Base-by-base conservation (phyloP, 305 asterid genomes). In the Rubia tinctorum region DNA sequence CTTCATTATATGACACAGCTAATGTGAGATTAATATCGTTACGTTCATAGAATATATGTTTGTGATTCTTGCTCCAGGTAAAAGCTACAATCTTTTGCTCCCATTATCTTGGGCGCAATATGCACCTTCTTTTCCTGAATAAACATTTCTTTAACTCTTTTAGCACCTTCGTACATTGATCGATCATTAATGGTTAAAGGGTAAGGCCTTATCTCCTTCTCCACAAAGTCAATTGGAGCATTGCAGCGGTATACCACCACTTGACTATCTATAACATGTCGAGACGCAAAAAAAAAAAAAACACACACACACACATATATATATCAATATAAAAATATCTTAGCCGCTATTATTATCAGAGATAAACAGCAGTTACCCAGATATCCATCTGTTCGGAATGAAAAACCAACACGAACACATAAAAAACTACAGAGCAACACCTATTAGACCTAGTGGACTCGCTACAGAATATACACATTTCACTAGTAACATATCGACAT, bases 61-160 rank as follows among this genome's bases (percentile, higher is more conserved):
- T 30, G 34, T 30, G 34, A 30, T 30, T 30, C 34, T 30, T 30
- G 34, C 34, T 30, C 34, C n/a, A 30, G 34, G 34, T 89, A 89
- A 81, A 91, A 89, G 72, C 94, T 86, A 89, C 91, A 93, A 78
- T 93, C 97, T 82, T 91, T 96, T 0, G 96, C 94, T 42, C 84
- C 97, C 97, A 88, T 86, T 0, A 43, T 39, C 76, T 74, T 73
- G 0, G 76, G 71, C 27, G 6, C 2, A 65, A 77, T 78, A 18
- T 60, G 63, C 72, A 93, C 92, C 3, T 80, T 77, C 0, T 75
- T 6, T 78, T 83, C 78, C 71, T 97, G 96, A 0, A 91, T 88
- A 75, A 93, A 62, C 47, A 40, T 75, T 68, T 82, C 83, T 71
- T 95, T 96, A 0, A 88, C 84, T 58, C 65, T 77, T 68, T 83